Conservation (phyloP, 2,329 filamentous ascomycete genomes). For the Aspergillus neotritici region DNA sequence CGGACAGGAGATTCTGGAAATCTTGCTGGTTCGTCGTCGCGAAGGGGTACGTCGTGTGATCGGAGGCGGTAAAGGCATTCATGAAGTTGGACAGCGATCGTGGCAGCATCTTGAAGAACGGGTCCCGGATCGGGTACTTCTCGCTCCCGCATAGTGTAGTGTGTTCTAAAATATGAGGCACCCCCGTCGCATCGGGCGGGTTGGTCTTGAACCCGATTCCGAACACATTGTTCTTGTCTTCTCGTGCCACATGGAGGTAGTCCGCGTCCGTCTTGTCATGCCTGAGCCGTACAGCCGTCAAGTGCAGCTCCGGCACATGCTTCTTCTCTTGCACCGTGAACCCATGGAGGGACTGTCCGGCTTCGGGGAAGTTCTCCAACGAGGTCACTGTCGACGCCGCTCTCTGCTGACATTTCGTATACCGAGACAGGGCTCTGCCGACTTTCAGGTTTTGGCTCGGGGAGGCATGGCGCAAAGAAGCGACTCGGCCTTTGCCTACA, state of each 20-base stretch:
- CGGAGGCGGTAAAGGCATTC: slow-evolving; percentile 96
- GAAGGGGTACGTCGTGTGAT: slow-evolving; percentile 97
- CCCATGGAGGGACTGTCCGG: slow-evolving; percentile 82
- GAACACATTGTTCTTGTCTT: slow-evolving; percentile 99
- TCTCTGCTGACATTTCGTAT: slow-evolving; percentile 15
- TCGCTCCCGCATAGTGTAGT: slow-evolving; percentile 93
- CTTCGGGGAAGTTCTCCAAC: slow-evolving; percentile 66
- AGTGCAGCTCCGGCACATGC: slow-evolving; percentile 86
- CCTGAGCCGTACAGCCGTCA: slow-evolving; percentile 82
- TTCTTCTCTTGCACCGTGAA: slow-evolving; percentile 87
- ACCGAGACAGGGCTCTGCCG: slow-evolving; percentile 12
- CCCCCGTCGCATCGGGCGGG: slow-evolving; percentile 88
- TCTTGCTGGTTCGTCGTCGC: slow-evolving; percentile 94
- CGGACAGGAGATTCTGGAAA: slow-evolving; percentile 91
- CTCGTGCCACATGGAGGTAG: slow-evolving; percentile 88
- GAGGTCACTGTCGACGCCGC: slow-evolving; percentile 62
- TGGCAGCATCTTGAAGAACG: slow-evolving; percentile 99
- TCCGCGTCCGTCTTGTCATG: slow-evolving; percentile 96
- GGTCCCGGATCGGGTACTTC: slow-evolving; percentile 97
- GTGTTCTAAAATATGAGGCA: slow-evolving; percentile 96
- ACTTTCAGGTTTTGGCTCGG: slow-evolving; percentile 16
- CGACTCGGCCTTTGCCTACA: slow-evolving; percentile 21
- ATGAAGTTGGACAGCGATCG: slow-evolving; percentile 99
- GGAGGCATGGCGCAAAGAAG: slow-evolving; percentile 16
- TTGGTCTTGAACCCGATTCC: slow-evolving; percentile 99